Conservation (phyloP, 176 grass and related monocot genomes). For the bread wheat (Triticum aestivum) region DNA sequence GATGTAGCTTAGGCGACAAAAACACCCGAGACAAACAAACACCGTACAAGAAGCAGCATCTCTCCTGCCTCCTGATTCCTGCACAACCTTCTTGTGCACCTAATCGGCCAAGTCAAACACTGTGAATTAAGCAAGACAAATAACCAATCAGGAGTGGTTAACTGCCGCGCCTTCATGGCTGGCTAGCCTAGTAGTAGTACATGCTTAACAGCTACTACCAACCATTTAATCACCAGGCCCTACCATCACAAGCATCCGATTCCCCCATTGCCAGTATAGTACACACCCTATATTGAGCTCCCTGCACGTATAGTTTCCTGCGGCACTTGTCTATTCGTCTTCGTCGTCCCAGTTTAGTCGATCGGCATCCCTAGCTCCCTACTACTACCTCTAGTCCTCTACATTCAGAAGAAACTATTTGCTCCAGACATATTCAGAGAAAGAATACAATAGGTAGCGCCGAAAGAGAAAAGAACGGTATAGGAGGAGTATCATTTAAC, state of each 20-base stretch:
- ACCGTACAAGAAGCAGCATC: neutral
- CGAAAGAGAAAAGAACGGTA: neutral
- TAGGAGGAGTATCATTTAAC: neutral
- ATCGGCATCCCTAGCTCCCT: neutral
- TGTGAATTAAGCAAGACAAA: neutral
- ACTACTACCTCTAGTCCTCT: too few species aligned
- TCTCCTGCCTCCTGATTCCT: neutral
- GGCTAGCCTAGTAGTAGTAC: neutral
- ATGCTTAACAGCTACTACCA: neutral
- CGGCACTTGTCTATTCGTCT: neutral
- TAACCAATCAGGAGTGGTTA: constrained; percentile 10
- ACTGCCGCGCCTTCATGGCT: neutral
- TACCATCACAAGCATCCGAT: constrained; percentile 11
- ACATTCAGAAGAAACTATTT: constrained; percentile 1
- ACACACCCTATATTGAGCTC: neutral
- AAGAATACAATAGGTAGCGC: neutral
- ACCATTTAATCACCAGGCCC: neutral
- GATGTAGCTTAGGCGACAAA: neutral
- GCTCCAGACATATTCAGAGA: neutral
- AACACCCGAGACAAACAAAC: neutral
- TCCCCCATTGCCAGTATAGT: neutral
- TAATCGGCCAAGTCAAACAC: neutral
- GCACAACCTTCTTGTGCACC: neutral
- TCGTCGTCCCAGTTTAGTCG: neutral
- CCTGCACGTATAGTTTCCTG: constrained; percentile 41